Evolutionary conservation across 139 green algal species (phyloP).

Genomic region (Pycnococcus provasolii): DNA sequence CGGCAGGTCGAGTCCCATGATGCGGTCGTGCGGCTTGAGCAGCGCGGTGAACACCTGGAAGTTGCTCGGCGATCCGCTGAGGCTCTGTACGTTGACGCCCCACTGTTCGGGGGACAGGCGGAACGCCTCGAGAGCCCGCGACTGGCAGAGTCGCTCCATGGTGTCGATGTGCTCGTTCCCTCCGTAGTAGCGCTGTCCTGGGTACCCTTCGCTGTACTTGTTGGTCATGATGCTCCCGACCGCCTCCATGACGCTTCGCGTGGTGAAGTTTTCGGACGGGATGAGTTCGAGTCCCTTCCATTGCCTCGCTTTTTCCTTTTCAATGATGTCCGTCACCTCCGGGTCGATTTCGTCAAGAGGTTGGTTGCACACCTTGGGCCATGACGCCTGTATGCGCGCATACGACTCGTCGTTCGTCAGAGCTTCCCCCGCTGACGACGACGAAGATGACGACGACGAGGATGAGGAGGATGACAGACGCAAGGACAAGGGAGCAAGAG

Average conservation of each 20-base stretch:
- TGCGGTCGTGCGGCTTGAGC: slow-evolving; percentile 92
- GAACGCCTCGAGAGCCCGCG: slow-evolving; percentile 80
- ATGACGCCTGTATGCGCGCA: slow-evolving; percentile 20
- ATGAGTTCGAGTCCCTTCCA: slow-evolving; percentile 96
- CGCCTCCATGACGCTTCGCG: slow-evolving; percentile 83
- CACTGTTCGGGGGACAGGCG: slow-evolving; percentile 74
- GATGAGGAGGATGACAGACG: no score
- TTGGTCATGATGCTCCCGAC: slow-evolving; percentile 94
- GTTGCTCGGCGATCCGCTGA: slow-evolving; percentile 93
- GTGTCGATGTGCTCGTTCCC: slow-evolving; percentile 98
- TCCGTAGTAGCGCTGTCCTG: slow-evolving; percentile 81
- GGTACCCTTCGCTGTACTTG: slow-evolving; percentile 93
- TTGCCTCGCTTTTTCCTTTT: slow-evolving; percentile 94
- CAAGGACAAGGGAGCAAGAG: no score
- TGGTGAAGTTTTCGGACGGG: slow-evolving; percentile 96
- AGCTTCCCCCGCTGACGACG: no score
- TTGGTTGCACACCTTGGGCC: slow-evolving; percentile 82
- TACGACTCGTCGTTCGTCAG: no score
- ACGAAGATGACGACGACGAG: no score
- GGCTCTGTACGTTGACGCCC: slow-evolving; percentile 69
- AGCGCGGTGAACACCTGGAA: slow-evolving; percentile 97
- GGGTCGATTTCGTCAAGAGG: slow-evolving; percentile 76
- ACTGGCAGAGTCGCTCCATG: slow-evolving; percentile 56
- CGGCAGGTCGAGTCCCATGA: slow-evolving; percentile 96
- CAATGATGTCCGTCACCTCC: slow-evolving; percentile 87